Conservation (phyloP, 768 basidiomycete species). For the Lactarius akahatsu region DNA sequence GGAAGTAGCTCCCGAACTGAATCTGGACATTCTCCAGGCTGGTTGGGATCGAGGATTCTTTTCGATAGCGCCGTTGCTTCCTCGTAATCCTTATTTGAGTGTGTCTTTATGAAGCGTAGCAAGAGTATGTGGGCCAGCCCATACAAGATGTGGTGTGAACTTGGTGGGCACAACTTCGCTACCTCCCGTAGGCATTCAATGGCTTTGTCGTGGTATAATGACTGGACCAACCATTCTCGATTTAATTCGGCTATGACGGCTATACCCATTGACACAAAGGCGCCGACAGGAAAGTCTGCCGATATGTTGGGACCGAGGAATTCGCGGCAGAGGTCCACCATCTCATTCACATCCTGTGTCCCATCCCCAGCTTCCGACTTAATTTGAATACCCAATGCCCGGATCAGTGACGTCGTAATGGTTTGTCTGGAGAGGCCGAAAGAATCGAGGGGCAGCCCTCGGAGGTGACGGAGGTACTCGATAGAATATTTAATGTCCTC, state of each 20-base stretch:
- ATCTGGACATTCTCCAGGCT: neutral
- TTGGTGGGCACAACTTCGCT: neutral
- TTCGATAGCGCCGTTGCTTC: neutral
- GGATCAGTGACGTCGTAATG: neutral
- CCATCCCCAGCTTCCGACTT: neutral
- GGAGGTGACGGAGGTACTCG: neutral
- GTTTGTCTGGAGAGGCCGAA: neutral
- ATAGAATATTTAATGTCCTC: neutral
- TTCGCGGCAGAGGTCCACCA: neutral
- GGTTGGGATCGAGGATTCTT: neutral
- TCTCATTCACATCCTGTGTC: neutral
- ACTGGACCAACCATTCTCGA: neutral
- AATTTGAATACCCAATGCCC: neutral
- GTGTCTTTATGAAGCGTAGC: neutral
- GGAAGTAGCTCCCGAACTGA: neutral
- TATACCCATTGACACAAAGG: neutral
- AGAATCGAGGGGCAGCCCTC: neutral
- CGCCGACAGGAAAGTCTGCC: neutral
- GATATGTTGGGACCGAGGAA: neutral
- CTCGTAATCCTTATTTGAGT: neutral
- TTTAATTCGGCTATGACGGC: neutral
- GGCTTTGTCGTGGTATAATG: neutral
- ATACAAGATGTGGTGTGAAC: neutral
- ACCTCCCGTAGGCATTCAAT: neutral
- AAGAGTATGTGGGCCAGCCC: rapidly evolving